Percentiles rank a stretch among this genome's conserved stretches.
Conservation (phyloP, 1,284 basidiomycete genomes). For the Entoloma clypeatum region DNA sequence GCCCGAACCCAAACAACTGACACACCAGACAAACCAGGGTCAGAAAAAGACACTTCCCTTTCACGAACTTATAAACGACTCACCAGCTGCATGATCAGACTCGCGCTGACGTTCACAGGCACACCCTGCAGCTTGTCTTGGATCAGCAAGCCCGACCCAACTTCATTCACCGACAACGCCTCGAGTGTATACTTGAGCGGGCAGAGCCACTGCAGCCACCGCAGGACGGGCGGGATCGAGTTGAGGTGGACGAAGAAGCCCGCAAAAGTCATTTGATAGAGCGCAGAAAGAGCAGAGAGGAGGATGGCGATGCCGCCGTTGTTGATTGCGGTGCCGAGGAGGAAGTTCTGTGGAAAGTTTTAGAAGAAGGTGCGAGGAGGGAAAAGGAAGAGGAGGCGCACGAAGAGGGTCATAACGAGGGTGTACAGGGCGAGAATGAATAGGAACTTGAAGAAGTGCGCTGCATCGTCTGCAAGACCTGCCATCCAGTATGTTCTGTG, state of each 20-base stretch:
- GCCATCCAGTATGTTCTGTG: constrained; percentile 88
- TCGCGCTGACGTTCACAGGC: constrained; percentile 72
- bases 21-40: neutral
- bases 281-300: constrained; percentile 67
- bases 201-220: constrained; percentile 84
- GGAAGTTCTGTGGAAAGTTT: constrained; percentile 66
- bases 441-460: constrained; percentile 80
- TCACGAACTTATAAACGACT: too few relatives aligned
- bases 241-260: constrained; percentile 83
- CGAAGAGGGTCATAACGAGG: constrained; percentile 80
- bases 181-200: constrained; percentile 75
- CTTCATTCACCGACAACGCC: constrained; percentile 85
- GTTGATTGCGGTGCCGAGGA: constrained; percentile 74
- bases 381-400: constrained; percentile 34
- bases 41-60: too few relatives aligned
- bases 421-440: constrained; percentile 76
- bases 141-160: constrained; percentile 81
- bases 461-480: constrained; percentile 66
- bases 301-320: constrained; percentile 90
- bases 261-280: constrained; percentile 83
- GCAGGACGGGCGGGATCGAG: constrained; percentile 76
- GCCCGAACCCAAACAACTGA: constrained; percentile 78
- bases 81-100: constrained; percentile 78
- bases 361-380: constrained; percentile 1
- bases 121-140: constrained; percentile 77